Conservation (phyloP, 805 yeast species). For the Ogataea siamensis region DNA sequence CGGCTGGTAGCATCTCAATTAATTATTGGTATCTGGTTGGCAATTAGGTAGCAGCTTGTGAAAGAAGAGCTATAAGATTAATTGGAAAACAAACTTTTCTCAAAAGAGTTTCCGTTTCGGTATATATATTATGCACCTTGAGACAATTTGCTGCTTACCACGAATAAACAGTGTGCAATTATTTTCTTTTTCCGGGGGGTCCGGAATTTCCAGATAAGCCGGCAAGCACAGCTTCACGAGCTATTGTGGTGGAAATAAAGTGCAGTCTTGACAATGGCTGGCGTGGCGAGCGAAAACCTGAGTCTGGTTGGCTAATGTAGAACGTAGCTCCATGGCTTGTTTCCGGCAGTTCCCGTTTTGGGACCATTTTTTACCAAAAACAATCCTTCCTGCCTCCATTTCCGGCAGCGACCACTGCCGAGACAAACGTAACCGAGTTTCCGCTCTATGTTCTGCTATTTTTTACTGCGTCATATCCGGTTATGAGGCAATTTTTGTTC, state of each 20-base stretch:
- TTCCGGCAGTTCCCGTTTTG: slow-evolving; percentile 5
- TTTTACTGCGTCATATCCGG: slow-evolving; percentile 5
- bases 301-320: slow-evolving; percentile 1
- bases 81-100: slow-evolving; percentile 12
- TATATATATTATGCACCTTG: slow-evolving; percentile 12
- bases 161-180: slow-evolving; percentile 4
- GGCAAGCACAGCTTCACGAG: not conserved
- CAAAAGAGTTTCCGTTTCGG: slow-evolving; percentile 11
- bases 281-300: too few relatives aligned
- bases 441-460: too few relatives aligned
- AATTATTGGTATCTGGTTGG: slow-evolving; percentile 12
- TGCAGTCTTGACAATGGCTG: not conserved
- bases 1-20: slow-evolving; percentile 55
- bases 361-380: slow-evolving; percentile 4
- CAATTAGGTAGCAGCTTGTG: slow-evolving; percentile 9
- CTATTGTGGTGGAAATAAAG: not conserved
- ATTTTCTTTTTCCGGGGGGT: slow-evolving; percentile 14
- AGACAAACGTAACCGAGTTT: too few relatives aligned
- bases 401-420: slow-evolving; percentile 3
- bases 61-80: slow-evolving; percentile 12
- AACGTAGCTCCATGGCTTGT: not conserved
- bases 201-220: slow-evolving; percentile 8
- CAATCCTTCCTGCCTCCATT: not conserved
- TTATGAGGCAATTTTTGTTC: slow-evolving; percentile 10
- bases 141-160: slow-evolving; percentile 9